These are phyloP conservation scores for Kwoniella bestiolae DNA, from an alignment of 768 basidiomycete species.

Conservation along the genomic window DNA sequence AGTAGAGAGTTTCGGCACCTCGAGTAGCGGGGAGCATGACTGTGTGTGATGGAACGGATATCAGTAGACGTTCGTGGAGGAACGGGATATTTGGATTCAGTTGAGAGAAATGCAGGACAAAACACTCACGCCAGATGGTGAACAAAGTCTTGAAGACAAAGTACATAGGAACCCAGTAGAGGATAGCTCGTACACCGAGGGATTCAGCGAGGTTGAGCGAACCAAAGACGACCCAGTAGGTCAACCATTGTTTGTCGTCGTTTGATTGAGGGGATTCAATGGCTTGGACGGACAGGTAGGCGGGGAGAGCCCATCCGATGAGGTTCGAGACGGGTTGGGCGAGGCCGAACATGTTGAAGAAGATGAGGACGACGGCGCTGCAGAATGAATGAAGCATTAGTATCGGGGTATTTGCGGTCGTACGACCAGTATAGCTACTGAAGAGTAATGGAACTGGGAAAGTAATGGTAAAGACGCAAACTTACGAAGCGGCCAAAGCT, in stretches of 20 bases:
- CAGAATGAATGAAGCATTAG: not conserved
- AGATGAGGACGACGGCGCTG: conserved; percentile 56
- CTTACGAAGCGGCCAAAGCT: conserved; percentile 69
- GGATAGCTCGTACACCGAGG: conserved; percentile 76
- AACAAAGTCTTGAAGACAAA: conserved; percentile 89
- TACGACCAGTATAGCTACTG: no score
- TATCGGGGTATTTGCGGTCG: not conserved
- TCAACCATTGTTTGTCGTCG: conserved; percentile 94
- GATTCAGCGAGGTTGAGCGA: conserved; percentile 89
- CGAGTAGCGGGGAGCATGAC: conserved; percentile 59
- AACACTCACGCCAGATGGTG: conserved; percentile 86
- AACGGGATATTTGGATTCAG: not conserved
- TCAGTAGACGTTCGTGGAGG: not conserved
- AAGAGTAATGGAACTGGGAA: no score
- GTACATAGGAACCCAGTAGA: conserved; percentile 92
- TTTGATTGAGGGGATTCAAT: conserved; percentile 77
- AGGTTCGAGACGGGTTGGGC: conserved; percentile 91
- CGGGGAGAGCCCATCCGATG: conserved; percentile 91
- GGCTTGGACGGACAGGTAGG: conserved; percentile 92
- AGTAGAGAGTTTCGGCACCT: conserved; percentile 86
- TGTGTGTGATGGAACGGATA: not conserved
- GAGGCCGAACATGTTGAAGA: conserved; percentile 66
- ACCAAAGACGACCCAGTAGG: conserved; percentile 95
- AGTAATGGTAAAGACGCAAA: no score
- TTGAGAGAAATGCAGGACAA: not conserved